Conservation (phyloP, 208 protist species). For the Angomonas ambiguus region DNA sequence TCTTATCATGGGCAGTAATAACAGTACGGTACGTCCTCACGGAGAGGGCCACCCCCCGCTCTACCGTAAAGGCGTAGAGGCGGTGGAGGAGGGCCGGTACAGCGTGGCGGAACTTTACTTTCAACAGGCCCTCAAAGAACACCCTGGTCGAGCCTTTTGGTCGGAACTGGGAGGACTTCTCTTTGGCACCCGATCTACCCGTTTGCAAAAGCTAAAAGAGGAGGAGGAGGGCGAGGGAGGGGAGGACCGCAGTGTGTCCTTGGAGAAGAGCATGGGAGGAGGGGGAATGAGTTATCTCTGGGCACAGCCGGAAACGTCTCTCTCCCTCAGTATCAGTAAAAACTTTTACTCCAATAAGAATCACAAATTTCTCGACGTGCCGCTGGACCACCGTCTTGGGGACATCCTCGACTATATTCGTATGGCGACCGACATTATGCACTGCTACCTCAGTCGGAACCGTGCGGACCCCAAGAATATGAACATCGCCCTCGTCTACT, state of each 20-base stretch:
- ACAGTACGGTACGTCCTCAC: conserved; percentile 7
- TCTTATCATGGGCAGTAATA: conserved; percentile 10
- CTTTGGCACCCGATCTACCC: conserved; percentile 6
- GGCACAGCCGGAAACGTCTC: neutral
- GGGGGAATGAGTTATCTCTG: neutral
- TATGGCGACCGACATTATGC: conserved; percentile 22
- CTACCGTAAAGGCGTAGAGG: conserved; percentile 26
- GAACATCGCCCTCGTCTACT: conserved; percentile 19
- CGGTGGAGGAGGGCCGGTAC: conserved; percentile 36
- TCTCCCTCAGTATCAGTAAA: neutral
- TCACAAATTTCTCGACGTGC: conserved; percentile 12
- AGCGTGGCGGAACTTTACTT: conserved; percentile 41
- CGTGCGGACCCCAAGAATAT: conserved; percentile 3
- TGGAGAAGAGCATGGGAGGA: conserved; percentile 8
- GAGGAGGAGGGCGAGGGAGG: neutral
- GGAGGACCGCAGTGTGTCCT: neutral
- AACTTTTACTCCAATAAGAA: neutral
- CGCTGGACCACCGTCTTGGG: conserved; percentile 24
- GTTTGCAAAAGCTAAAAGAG: conserved; percentile 4
- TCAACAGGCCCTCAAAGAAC: conserved; percentile 35
- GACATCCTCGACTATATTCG: conserved; percentile 29
- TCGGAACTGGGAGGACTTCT: conserved; percentile 2
- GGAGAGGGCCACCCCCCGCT: conserved; percentile 22
- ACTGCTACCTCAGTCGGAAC: conserved; percentile 22
- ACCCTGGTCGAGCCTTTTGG: conserved; percentile 31